Evolutionary conservation across 306 rosid genomes (phyloP), one percentile per base, ranked within the genome.

Genomic region (Quercus gilva): DNA sequence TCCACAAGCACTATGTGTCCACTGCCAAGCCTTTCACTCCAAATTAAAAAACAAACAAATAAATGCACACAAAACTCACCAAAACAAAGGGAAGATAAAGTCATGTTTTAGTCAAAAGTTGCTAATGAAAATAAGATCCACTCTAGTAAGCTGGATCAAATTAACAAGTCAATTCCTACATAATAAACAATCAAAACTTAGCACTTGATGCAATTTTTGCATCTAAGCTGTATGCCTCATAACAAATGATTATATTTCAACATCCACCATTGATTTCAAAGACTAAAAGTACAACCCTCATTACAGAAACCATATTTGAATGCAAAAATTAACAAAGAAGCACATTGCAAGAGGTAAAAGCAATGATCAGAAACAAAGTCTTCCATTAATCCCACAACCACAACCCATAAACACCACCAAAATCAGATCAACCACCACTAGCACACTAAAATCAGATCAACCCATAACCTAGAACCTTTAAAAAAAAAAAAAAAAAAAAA

Each of bases 121-220:
- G 75, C 76, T 26, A 85, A 43, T 74, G 56, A 74, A 70, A 49
- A 76, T 77, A 78, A 80, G 74, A 78, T 68, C 41, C 76, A 69
- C 76, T 53, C 59, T 72, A 49, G 77, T 25, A 69, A 75, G 69
- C 80, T 88, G 53, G 75, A 72, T 56, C 75, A 35, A 33, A 6
- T 72, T 73, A 75, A 51, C 83, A 71, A 75, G 77, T 75, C 79
- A 79, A 31, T 80, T 77, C 85, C 58, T 33, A 56, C 70, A 71
- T 20, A 53, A 69, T 83, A 23, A 20, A 74, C 71, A 80, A 45
- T 21, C 20, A 23, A 43, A 70, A 71, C 64, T 74, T 29, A 82
- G 13, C 25, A 59, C 63, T 53, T 65, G 57, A 81, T 52, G 75
- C 80, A 37, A 74, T 64, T 74, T 29, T 74, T 41, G 3, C 58